Evolutionary conservation across 306 rosid species (phyloP).

Genomic region (Ochetophila trinervis): DNA sequence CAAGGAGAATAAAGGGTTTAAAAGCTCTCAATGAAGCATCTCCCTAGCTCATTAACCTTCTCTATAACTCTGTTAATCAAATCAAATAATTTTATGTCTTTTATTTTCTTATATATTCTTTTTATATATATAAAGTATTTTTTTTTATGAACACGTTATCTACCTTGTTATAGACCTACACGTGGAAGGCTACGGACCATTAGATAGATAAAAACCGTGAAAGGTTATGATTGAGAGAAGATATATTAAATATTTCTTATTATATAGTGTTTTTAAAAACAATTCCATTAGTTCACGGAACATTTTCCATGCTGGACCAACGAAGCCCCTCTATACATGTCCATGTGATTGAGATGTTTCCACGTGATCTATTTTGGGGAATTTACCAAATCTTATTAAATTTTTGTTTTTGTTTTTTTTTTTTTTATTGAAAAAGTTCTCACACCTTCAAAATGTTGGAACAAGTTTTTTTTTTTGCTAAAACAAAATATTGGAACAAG

Average conservation of each 20-base stretch:
- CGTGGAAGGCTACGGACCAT: neutral
- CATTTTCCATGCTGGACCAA: constrained; percentile 28
- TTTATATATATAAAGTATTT: neutral
- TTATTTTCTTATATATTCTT: neutral
- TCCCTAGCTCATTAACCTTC: neutral
- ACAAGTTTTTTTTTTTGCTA: too few relatives aligned
- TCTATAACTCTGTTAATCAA: neutral
- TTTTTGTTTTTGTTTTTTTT: neutral
- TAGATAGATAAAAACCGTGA: neutral
- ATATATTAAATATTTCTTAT: neutral
- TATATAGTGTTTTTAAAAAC: neutral
- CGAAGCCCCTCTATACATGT: constrained; percentile 16
- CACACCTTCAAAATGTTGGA: neutral
- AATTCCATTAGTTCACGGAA: constrained; percentile 8
- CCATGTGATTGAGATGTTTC: constrained; percentile 28
- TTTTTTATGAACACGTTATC: too few relatives aligned
- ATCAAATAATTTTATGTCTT: neutral
- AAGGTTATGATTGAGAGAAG: neutral
- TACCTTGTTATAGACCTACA: neutral
- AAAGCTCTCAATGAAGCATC: constrained; percentile 14
- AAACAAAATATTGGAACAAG: too few relatives aligned
- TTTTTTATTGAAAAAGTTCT: neutral
- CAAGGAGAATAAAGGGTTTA: constrained; percentile 10
- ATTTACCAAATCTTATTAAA: constrained; percentile 23
- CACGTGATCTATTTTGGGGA: constrained; percentile 30